Conservation (phyloP, 768 basidiomycete species). For the Imleria badia region DNA sequence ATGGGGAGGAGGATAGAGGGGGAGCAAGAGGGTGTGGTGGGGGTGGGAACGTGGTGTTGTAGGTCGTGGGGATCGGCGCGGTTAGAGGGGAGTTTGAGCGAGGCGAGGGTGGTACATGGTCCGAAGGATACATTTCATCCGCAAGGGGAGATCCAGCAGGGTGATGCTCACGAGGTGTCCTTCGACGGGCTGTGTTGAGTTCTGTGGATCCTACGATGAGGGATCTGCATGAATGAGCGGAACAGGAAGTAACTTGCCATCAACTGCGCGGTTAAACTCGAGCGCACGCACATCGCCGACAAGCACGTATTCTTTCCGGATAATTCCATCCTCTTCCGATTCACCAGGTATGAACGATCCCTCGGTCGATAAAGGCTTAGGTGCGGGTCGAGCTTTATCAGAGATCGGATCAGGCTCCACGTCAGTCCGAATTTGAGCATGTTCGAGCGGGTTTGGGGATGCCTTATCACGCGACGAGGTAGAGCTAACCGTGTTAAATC, state of each 20-base stretch:
- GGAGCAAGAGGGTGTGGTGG: conserved; percentile 50
- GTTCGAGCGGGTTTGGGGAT: conserved; percentile 10
- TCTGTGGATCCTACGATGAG: conserved; percentile 42
- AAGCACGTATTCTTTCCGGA: conserved; percentile 89
- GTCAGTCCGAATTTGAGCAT: conserved; percentile 12
- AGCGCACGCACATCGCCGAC: conserved; percentile 88
- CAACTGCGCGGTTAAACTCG: conserved; percentile 88
- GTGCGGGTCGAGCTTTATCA: conserved; percentile 11
- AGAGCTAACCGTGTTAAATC: conserved; percentile 8
- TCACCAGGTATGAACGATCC: conserved; percentile 78
- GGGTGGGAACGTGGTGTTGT: conserved; percentile 66
- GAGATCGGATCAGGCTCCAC: conserved; percentile 5
- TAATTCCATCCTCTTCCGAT: conserved; percentile 77
- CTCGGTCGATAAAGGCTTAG: conserved; percentile 45
- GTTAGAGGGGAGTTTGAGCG: conserved; percentile 25
- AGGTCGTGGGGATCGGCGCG: conserved; percentile 17
- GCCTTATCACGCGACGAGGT: conserved; percentile 20
- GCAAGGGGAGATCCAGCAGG: conserved; percentile 47
- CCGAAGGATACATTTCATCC: conserved; percentile 42
- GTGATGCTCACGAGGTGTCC: conserved; percentile 57
- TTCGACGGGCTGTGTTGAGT: conserved; percentile 57
- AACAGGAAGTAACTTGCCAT: conserved; percentile 55
- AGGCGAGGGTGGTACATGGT: conserved; percentile 33
- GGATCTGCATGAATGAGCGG: conserved; percentile 1
- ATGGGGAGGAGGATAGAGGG: conserved; percentile 65